A percentile compares a stretch with the other conserved stretches of the same genome.
phyloP scores from a whole-genome alignment of 2,329 filamentous ascomycete species.

The Stachybotrys chlorohalonatus region DNA sequence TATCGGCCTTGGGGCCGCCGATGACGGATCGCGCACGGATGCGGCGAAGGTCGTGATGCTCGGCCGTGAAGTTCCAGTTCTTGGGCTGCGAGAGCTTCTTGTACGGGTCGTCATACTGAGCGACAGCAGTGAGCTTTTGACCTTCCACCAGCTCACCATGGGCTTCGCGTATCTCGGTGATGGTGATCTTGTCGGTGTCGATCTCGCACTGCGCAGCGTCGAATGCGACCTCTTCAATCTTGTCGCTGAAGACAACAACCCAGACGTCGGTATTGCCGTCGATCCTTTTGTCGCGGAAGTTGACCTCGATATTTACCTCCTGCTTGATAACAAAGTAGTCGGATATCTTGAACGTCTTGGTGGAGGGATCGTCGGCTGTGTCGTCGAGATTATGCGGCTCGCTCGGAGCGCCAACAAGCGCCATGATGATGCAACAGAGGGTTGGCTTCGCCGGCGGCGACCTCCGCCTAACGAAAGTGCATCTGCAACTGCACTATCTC shows the following conservation, averaged over 20 bases:
- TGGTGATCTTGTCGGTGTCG: constrained; percentile 41
- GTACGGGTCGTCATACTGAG: constrained; percentile 56
- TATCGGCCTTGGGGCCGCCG: constrained; percentile 41
- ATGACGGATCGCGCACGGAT: constrained; percentile 53
- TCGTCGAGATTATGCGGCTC: constrained; percentile 19
- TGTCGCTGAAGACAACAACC: constrained; percentile 55
- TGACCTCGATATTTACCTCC: constrained; percentile 80
- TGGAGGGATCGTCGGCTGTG: constrained; percentile 20
- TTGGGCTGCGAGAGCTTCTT: constrained; percentile 51
- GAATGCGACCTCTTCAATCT: constrained; percentile 48
- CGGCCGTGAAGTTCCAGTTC: constrained; percentile 52
- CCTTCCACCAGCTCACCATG: constrained; percentile 25
- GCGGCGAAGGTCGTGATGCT: constrained; percentile 68
- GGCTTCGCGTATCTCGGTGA: constrained; percentile 30
- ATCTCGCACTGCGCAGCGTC: constrained; percentile 56
- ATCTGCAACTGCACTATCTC: background rate
- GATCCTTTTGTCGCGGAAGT: constrained; percentile 68
- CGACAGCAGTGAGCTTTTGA: constrained; percentile 29
- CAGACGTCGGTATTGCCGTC: constrained; percentile 75
- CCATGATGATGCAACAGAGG: constrained; percentile 3
- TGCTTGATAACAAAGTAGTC: constrained; percentile 63
- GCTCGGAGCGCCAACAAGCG: constrained; percentile 6
- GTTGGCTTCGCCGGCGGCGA: background rate
- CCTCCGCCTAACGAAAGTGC: background rate
- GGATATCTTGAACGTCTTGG: constrained; percentile 25